A percentile compares a stretch with the other conserved stretches of the same genome.
phyloP scores from a whole-genome alignment of 202 grass and related monocot genomes.

The Musa balbisiana region DNA sequence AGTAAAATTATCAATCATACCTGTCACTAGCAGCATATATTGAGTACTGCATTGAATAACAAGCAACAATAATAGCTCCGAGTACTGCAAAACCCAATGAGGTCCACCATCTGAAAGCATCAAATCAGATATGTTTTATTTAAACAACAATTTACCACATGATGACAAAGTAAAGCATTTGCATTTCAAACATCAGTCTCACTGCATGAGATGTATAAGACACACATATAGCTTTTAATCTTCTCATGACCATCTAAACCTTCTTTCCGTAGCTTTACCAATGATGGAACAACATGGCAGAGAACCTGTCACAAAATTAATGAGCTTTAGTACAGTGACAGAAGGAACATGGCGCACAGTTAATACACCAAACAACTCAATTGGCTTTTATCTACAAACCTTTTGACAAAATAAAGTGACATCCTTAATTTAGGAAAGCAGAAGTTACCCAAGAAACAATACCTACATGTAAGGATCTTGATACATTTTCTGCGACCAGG shows the following conservation, averaged over 20 bases:
- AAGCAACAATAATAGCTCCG: conserved; percentile 69
- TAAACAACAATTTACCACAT: conserved; percentile 5
- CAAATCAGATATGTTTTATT: conserved; percentile 30
- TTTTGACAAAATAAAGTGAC: no score
- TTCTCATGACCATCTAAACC: conserved; percentile 94
- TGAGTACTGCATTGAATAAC: conserved; percentile 85
- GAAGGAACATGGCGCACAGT: background rate
- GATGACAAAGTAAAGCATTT: conserved; percentile 15
- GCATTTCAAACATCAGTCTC: conserved; percentile 37
- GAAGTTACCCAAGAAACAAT: no score
- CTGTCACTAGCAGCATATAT: conserved; percentile 85
- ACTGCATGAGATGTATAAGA: conserved; percentile 59
- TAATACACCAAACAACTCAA: no score
- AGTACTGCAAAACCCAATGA: conserved; percentile 81
- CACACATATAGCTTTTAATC: conserved; percentile 99
- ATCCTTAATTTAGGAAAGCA: no score
- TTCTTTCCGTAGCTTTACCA: conserved; percentile 94
- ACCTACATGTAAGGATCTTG: no score
- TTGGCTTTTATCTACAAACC: no score
- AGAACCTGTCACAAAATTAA: conserved; percentile 43
- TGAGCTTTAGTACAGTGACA: background rate
- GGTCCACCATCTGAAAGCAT: conserved; percentile 83
- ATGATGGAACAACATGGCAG: conserved; percentile 67
- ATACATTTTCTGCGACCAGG: no score
- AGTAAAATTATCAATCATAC: conserved; percentile 33